phyloP scores from a whole-genome alignment of 805 yeast genomes.

The Saccharomycopsis oosterbeekiorum region DNA sequence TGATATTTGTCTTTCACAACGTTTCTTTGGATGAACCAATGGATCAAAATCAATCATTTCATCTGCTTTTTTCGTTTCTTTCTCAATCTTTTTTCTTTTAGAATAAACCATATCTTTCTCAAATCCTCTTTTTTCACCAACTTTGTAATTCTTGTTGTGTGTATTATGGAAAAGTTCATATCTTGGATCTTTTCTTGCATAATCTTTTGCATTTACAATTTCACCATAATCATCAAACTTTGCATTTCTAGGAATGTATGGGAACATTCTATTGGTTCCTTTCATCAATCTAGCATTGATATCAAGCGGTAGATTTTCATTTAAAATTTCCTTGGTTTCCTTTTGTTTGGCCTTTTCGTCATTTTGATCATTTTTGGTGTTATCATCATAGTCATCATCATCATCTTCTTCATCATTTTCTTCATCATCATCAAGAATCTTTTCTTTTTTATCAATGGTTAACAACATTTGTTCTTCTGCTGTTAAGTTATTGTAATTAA shows the following conservation, averaged over 20 bases:
- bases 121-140: slow-evolving; percentile 16
- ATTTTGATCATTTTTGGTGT: slow-evolving; percentile 17
- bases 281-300: slow-evolving; percentile 27
- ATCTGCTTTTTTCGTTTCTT: slow-evolving; percentile 32
- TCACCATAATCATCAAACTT: slow-evolving; percentile 86
- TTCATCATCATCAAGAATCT: slow-evolving; percentile 17
- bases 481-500: slow-evolving; percentile 24
- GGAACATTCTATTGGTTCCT: slow-evolving; percentile 63
- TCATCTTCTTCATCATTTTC: slow-evolving; percentile 24
- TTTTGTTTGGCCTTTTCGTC: slow-evolving; percentile 15
- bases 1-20: slow-evolving; percentile 27
- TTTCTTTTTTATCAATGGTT: slow-evolving; percentile 9
- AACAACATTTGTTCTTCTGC: slow-evolving; percentile 19
- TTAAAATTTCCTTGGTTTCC: slow-evolving; percentile 20
- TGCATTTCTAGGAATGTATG: slow-evolving; percentile 47
- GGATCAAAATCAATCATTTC: slow-evolving; percentile 43
- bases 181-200: slow-evolving; percentile 37
- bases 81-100: neutral
- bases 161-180: slow-evolving; percentile 2
- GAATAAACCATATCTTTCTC: slow-evolving; percentile 14
- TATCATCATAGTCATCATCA: slow-evolving; percentile 23
- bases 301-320: slow-evolving; percentile 25
- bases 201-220: slow-evolving; percentile 55
- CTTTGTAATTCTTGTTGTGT: slow-evolving; percentile 5
- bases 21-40: slow-evolving; percentile 39